Conservation (phyloP, 2,329 filamentous ascomycete species). For the Aspergillus persii region DNA sequence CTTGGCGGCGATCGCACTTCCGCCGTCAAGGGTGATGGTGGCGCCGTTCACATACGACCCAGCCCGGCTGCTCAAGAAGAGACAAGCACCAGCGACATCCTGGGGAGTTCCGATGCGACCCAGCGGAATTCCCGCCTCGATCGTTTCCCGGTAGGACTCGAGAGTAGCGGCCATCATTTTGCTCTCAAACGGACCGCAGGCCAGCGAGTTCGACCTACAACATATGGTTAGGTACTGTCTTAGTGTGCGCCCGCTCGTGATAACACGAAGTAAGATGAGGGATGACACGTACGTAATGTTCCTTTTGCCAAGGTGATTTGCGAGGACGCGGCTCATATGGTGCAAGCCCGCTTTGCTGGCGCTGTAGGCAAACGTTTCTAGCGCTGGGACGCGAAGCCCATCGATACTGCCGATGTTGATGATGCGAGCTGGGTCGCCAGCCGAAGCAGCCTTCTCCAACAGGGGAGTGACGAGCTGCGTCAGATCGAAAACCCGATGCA, state of each 20-base stretch:
- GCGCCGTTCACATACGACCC: slow-evolving; percentile 67
- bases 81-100: slow-evolving; percentile 69
- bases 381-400: slow-evolving; percentile 52
- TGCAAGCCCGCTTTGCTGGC: slow-evolving; percentile 55
- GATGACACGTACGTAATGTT: slow-evolving; percentile 51
- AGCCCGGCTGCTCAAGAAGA: slow-evolving; percentile 67
- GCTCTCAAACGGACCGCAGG: slow-evolving; percentile 64
- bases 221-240: slow-evolving; percentile 31
- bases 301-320: slow-evolving; percentile 50
- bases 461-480: slow-evolving; percentile 49
- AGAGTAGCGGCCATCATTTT: slow-evolving; percentile 57
- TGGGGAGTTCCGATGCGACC: slow-evolving; percentile 64
- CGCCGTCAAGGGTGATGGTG: slow-evolving; percentile 62
- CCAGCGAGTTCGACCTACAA: slow-evolving; percentile 60
- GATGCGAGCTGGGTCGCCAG: slow-evolving; percentile 46
- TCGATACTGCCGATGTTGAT: slow-evolving; percentile 57
- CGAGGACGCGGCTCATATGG: slow-evolving; percentile 52
- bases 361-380: slow-evolving; percentile 54
- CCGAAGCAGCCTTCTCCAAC: slow-evolving; percentile 46
- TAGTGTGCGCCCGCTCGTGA: not conserved
- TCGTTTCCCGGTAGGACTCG: slow-evolving; percentile 47
- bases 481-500: slow-evolving; percentile 53
- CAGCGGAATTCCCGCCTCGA: slow-evolving; percentile 60
- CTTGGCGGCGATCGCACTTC: slow-evolving; percentile 43
- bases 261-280: not conserved